Percentiles rank a stretch among this genome's conserved stretches.
phyloP scores from a whole-genome alignment of 192 early-diverging fungal species.

The Coemansia sp. region DNA sequence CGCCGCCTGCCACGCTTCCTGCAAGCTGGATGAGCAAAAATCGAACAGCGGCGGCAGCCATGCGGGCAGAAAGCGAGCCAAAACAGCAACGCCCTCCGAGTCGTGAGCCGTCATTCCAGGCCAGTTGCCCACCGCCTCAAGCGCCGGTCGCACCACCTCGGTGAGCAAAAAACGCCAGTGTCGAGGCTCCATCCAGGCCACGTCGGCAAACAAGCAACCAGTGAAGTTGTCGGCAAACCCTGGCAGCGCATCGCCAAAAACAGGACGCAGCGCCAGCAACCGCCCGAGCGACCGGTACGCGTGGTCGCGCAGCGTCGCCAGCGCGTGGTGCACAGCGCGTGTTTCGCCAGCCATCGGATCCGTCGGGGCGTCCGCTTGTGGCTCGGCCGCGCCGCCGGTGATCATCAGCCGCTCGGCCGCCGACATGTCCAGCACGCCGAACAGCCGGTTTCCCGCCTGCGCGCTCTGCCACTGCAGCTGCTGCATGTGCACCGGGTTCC shows the following conservation, averaged over 20 bases:
- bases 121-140: conserved; percentile 36
- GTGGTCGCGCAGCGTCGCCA: conserved; percentile 23
- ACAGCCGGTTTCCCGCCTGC: conserved; percentile 19
- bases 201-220: conserved; percentile 39
- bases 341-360: conserved; percentile 11
- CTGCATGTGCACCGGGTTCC: conserved; percentile 34
- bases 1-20: conserved; percentile 26
- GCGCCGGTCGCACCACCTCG: conserved; percentile 24
- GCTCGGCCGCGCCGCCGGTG: conserved; percentile 6
- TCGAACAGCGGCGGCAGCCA: conserved; percentile 42
- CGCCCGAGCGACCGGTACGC: conserved; percentile 43
- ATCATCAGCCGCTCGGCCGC: conserved; percentile 22
- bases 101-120: conserved; percentile 9
- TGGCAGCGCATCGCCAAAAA: conserved; percentile 13
- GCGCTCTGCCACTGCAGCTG: conserved; percentile 32
- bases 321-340: conserved; percentile 22
- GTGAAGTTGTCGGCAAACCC: conserved; percentile 22
- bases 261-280: conserved; percentile 18
- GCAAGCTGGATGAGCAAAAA: conserved; percentile 21
- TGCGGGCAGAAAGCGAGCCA: conserved; percentile 15
- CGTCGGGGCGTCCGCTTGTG: not conserved
- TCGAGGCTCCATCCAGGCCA: conserved; percentile 19
- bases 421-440: conserved; percentile 39
- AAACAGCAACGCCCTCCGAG: not conserved
- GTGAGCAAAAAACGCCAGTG: conserved; percentile 41